Evolutionary conservation across 208 protist genomes (phyloP), one percentile per base, ranked within the genome.

Genomic region (Acanthamoeba triangularis): DNA sequence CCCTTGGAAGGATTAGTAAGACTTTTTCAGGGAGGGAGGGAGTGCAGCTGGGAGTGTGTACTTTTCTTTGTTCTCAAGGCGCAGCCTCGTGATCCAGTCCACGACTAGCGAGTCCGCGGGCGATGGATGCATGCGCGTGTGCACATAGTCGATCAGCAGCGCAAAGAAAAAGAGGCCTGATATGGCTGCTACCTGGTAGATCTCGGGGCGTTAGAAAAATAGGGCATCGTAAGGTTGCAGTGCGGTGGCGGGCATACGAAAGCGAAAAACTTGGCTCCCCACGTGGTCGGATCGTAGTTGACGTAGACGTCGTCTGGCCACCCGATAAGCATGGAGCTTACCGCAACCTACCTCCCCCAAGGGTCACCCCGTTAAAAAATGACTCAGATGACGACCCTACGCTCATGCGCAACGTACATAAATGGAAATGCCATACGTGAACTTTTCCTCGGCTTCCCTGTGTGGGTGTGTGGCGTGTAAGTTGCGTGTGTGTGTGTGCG

Each of bases 101-200:
- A 84, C 74, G 74, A 84, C 74, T 37, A 54, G 74, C 10, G 74
- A 84, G 37, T 84, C 74, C 0, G 74, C 47, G 10, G 0, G 74
- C 35, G 74, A 84, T 8, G 74, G 74, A 23, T 84, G 74, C 74
- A 84, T 84, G 74, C 74, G 74, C 0, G 74, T 90, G 56, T 90
- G 49, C 30, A 61, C 33, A 18, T 63, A 90, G 56, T 90, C 49
- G 25, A 90, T 90, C 44, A 90, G 56, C 25, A 90, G 82, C 7
- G 82, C 82, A n/a, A 90, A 90, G 49, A 54, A 90, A n/a, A 90
- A 90, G 49, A 90, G 56, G 2, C 82, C 82, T 41, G 33, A 52
- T 65, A 90, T 20, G 16, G 82, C 7, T 8, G 82, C 82, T 37
- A 90, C 35, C 82, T 88, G n/a, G n/a, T n/a, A n/a, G n/a, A n/a